Percentiles rank a stretch among this genome's conserved stretches.
These are phyloP conservation scores for Ziziphus jujuba DNA, from an alignment of 306 rosid species.

Conservation along the genomic window DNA sequence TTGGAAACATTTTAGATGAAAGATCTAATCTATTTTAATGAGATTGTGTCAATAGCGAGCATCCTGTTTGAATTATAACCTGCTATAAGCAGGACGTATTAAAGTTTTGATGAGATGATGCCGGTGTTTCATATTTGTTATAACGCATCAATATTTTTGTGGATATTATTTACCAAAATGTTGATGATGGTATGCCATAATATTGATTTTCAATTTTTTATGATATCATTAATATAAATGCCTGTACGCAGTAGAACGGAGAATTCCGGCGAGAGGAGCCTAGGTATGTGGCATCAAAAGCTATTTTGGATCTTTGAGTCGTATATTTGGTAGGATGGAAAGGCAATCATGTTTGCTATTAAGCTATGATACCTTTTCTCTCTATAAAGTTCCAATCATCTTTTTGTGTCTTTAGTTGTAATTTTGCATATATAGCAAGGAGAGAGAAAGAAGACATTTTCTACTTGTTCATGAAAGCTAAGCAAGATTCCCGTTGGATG, in stretches of 20 bases:
- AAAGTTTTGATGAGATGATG: not conserved
- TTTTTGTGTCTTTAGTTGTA: not conserved
- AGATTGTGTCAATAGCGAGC: not conserved
- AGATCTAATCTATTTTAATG: not conserved
- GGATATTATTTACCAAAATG: too few species aligned
- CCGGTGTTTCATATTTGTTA: not conserved
- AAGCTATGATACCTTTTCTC: not conserved
- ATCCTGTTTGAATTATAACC: too few species aligned
- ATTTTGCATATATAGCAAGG: not conserved
- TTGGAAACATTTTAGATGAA: not conserved
- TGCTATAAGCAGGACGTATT: not conserved
- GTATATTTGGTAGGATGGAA: too few species aligned
- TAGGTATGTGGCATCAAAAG: not conserved
- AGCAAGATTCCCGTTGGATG: slow-evolving; percentile 3
- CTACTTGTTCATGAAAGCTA: not conserved
- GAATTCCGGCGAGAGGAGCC: not conserved
- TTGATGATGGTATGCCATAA: too few species aligned
- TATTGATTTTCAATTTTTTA: too few species aligned
- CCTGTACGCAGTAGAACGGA: not conserved
- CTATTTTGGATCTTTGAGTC: not conserved
- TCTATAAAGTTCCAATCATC: not conserved
- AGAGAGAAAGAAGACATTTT: not conserved
- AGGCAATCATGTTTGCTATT: too few species aligned
- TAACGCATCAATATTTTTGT: too few species aligned
- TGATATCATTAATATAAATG: too few species aligned